Evolutionary conservation across 805 yeast species (phyloP).

Genomic region (Candida silvicultrix): DNA sequence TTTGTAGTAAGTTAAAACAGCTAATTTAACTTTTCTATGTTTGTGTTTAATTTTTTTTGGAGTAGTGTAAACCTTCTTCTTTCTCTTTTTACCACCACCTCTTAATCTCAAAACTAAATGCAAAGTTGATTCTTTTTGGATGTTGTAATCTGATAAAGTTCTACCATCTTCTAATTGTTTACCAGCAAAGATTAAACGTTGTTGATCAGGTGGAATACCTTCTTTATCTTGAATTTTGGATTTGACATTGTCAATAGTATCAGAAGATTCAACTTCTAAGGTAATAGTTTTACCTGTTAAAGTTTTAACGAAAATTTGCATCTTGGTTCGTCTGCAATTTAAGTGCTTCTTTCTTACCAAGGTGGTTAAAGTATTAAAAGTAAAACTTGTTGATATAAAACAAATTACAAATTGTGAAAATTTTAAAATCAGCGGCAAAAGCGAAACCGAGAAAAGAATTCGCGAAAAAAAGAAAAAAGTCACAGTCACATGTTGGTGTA

Average conservation of each 20-base stretch:
- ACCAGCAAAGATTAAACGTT: conserved; percentile 96
- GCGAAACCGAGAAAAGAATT: too few species aligned
- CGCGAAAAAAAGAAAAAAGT: not conserved
- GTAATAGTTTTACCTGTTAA: conserved; percentile 99
- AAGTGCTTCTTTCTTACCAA: conserved; percentile 26
- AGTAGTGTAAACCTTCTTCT: conserved; percentile 99
- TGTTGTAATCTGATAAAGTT: conserved; percentile 95
- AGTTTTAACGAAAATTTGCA: conserved; percentile 99
- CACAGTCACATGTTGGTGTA: not conserved
- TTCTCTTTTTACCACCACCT: conserved; percentile 99
- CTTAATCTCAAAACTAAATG: conserved; percentile 96
- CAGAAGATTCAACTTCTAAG: conserved; percentile 95
- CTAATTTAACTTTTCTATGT: conserved; percentile 99
- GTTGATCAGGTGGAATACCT: conserved; percentile 98
- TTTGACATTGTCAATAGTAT: conserved; percentile 95
- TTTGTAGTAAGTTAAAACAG: conserved; percentile 99
- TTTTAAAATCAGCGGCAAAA: not conserved
- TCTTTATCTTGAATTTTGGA: conserved; percentile 96
- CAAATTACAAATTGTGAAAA: not conserved
- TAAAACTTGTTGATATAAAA: not conserved
- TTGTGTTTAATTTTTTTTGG: conserved; percentile 99
- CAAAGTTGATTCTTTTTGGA: conserved; percentile 94
- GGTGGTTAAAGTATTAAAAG: not conserved
- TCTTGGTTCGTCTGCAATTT: conserved; percentile 49
- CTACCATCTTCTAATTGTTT: conserved; percentile 96